Percentiles rank a stretch among this genome's conserved stretches.
Conservation (phyloP, 192 early-diverging fungal species). For the Thamnidium elegans region DNA sequence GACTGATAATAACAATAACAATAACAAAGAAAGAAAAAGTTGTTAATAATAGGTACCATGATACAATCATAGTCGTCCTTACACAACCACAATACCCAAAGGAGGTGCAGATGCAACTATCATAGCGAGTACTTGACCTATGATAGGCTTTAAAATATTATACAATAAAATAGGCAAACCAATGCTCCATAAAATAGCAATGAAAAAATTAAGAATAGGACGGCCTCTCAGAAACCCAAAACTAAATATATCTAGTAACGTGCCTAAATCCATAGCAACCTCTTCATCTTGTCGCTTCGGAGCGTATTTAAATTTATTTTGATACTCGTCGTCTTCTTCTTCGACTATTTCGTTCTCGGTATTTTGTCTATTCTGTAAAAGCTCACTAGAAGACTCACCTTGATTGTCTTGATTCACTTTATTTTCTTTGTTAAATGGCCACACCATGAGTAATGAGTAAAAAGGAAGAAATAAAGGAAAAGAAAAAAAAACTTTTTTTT, state of each 20-base stretch:
- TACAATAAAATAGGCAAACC: conserved; percentile 32
- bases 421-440: no score
- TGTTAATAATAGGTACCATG: neutral
- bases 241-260: conserved; percentile 26
- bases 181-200: conserved; percentile 34
- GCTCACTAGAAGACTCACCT: no score
- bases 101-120: conserved; percentile 31
- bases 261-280: conserved; percentile 25
- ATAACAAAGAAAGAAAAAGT: neutral
- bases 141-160: conserved; percentile 20
- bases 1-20: conserved; percentile 7
- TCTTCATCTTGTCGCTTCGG: conserved; percentile 24
- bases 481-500: no score
- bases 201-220: conserved; percentile 29
- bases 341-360: no score
- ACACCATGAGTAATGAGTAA: no score
- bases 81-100: conserved; percentile 27
- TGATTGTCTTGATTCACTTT: no score
- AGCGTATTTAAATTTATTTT: conserved; percentile 8
- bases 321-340: no score
- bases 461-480: no score
- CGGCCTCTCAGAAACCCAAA: conserved; percentile 29
- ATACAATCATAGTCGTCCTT: neutral
- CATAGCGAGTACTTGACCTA: conserved; percentile 37
- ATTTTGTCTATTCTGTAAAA: no score